Percentiles rank a stretch among this genome's conserved stretches.
Evolutionary conservation across 2,329 filamentous ascomycete species (phyloP).

Genomic region (Pseudocercospora cruenta): DNA sequence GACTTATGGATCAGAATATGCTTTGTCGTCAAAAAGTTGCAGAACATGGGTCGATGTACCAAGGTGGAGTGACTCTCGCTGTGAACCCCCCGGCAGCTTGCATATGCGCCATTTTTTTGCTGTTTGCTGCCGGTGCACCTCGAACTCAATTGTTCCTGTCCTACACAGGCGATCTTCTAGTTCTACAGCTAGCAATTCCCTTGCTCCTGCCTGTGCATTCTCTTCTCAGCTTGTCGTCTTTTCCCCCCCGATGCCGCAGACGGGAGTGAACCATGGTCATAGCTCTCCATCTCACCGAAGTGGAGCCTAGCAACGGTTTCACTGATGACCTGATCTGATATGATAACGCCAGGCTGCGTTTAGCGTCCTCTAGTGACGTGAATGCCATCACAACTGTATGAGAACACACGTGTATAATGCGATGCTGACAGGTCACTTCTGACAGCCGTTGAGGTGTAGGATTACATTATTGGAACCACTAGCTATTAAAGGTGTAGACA

Average conservation of each 20-base stretch:
- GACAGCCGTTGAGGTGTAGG: background rate
- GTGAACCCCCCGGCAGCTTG: background rate
- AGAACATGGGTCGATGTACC: background rate
- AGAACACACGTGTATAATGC: background rate
- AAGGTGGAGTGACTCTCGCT: background rate
- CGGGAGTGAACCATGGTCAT: background rate
- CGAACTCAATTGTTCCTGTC: background rate
- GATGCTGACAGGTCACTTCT: background rate
- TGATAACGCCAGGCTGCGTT: background rate
- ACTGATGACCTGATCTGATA: background rate
- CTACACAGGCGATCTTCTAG: background rate
- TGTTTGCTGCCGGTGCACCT: background rate
- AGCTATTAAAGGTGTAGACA: background rate
- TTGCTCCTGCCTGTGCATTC: background rate
- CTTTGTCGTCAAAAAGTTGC: background rate
- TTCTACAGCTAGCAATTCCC: background rate
- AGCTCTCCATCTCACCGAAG: background rate
- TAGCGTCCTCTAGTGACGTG: background rate
- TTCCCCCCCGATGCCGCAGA: background rate
- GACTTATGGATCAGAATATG: background rate
- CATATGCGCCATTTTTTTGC: background rate
- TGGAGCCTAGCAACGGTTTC: background rate
- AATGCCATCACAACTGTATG: background rate
- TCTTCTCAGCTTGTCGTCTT: background rate
- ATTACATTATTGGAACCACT: background rate